Evolutionary conservation across 1,139 yeast species (phyloP), one percentile per base, ranked within the genome.

Genomic region (Keqinozyma sinolaborantium): DNA sequence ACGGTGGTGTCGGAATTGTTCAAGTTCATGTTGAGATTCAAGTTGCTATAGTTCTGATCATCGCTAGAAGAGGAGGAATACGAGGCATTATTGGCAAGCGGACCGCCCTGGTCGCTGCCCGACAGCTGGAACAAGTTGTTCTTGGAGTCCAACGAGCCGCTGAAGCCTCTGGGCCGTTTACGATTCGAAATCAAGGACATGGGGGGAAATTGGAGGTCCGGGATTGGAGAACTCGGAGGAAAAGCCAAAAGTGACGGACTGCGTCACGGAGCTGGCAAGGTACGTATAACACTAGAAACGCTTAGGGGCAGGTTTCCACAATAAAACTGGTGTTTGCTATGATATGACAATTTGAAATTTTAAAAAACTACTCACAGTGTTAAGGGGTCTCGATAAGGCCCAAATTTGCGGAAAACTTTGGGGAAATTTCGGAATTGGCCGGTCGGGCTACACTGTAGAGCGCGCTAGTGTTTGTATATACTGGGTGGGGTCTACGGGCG

Each of bases 101-200:
- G n/a, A 5, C 20, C 12, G 14, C 26, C 30, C 15, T 21, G 23
- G 19, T 9, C 16, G 14, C 10, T 19, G 16, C n/a, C 16, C 23
- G 12, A 20, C 20, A 16, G 19, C 21, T 18, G 21, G 10, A 18
- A 18, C 10, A 18, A 18, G 3, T 31, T 32, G 3, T 31, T 32
- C 26, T 31, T 30, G n/a, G 30, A 28, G 37, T 58, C 67, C 41
- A 64, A 62, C 23, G 60, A 54, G 35, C 62, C 73, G 42, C 71
- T 63, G 42, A 68, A 64, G 20, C 73, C 73, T 48, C 75, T 60
- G 25, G 75, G 73, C 42, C 75, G 53, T 40, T 69, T 69, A 40
- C 75, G 49, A 44, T 68, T 68, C 24, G 67, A 52, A 18, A 65
- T 60, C 40, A 62, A 35, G 9, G 66, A 59, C 65, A 52, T 53